These are phyloP conservation scores for Isoetes taiwanensis DNA, from an alignment of 75 land plant species.

Conservation along the genomic window DNA sequence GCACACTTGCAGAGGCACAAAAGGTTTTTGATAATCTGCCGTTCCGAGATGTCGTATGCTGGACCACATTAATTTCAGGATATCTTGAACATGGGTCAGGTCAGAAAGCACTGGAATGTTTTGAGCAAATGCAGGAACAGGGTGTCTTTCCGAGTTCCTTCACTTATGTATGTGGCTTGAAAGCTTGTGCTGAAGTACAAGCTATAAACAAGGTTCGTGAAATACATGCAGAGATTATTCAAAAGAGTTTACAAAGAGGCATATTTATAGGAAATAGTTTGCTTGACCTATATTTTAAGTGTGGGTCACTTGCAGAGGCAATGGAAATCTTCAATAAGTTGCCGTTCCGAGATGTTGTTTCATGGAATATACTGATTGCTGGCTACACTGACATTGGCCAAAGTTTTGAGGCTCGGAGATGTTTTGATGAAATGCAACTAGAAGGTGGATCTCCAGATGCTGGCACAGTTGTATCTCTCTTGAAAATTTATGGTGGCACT, in stretches of 20 bases:
- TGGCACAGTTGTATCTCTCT: slow-evolving; percentile 35
- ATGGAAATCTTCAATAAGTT: slow-evolving; percentile 20
- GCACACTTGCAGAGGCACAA: slow-evolving; percentile 17
- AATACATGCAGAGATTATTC: slow-evolving; percentile 21
- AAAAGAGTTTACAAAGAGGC: slow-evolving; percentile 33
- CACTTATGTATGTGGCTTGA: slow-evolving; percentile 43
- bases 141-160: slow-evolving; percentile 38
- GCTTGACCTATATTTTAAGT: slow-evolving; percentile 35
- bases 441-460: slow-evolving; percentile 28
- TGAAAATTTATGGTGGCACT: slow-evolving; percentile 40
- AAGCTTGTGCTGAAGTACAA: slow-evolving; percentile 37
- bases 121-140: slow-evolving; percentile 20
- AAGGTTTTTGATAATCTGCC: slow-evolving; percentile 25
- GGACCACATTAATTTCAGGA: slow-evolving; percentile 48
- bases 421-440: slow-evolving; percentile 27
- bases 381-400: slow-evolving; percentile 53
- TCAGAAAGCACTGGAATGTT: slow-evolving; percentile 30
- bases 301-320: slow-evolving; percentile 39
- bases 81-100: slow-evolving; percentile 21
- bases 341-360: slow-evolving; percentile 31
- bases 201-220: slow-evolving; percentile 27
- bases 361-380: slow-evolving; percentile 57
- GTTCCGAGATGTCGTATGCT: slow-evolving; percentile 25
- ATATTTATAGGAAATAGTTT: slow-evolving; percentile 43
- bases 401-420: slow-evolving; percentile 18